Evolutionary conservation across 2,329 filamentous ascomycete genomes (phyloP).

Genomic region (Arthroderma uncinatum): DNA sequence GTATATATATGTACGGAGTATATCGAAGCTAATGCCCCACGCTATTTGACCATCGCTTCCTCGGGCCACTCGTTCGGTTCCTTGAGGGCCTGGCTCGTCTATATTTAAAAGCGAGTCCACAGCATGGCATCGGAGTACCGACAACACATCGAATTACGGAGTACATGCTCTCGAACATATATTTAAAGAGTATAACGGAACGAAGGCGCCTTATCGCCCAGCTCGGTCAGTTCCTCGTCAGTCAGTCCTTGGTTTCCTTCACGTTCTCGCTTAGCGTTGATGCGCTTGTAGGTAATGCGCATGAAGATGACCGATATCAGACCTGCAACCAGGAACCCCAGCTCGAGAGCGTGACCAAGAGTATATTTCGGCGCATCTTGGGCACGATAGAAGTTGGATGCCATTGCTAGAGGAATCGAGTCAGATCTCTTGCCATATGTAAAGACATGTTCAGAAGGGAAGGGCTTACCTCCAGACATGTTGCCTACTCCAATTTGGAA

Average conservation of each 20-base stretch:
- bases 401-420: constrained; percentile 43
- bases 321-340: constrained; percentile 40
- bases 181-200: constrained; percentile 52
- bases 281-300: constrained; percentile 42
- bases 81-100: too few relatives aligned
- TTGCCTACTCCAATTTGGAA: constrained; percentile 54
- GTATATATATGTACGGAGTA: background rate
- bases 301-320: constrained; percentile 36
- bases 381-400: constrained; percentile 57
- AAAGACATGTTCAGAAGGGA: too few relatives aligned
- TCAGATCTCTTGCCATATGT: too few relatives aligned
- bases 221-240: constrained; percentile 44
- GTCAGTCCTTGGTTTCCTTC: constrained; percentile 36
- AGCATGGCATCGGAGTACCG: background rate
- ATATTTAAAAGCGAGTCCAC: background rate
- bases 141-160: too few relatives aligned
- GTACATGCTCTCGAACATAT: too few relatives aligned
- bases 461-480: constrained; percentile 25
- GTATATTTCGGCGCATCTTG: constrained; percentile 41
- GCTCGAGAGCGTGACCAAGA: constrained; percentile 42
- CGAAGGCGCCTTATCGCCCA: constrained; percentile 51
- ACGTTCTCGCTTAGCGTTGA: constrained; percentile 49
- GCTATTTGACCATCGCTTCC: background rate
- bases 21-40: background rate
- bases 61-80: too few relatives aligned